Conservation (phyloP, 1,284 basidiomycete species). For the Cutaneotrichosporon cavernicola region DNA sequence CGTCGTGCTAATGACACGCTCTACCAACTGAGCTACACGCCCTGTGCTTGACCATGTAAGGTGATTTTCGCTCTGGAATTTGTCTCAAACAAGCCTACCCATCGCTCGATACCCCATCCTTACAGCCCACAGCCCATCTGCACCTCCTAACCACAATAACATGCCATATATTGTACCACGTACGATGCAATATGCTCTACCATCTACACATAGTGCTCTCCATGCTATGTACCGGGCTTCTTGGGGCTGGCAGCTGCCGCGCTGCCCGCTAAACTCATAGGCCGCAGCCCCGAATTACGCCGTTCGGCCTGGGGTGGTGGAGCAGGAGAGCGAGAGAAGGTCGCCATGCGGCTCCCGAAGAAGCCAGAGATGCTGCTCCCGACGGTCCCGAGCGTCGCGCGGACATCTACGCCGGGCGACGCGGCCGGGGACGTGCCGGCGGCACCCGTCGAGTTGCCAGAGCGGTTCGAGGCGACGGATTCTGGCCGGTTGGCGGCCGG, state of each 20-base stretch:
- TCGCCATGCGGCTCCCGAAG: conserved; percentile 11
- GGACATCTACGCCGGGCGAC: not conserved
- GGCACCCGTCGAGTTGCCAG: not conserved
- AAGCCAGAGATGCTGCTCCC: conserved; percentile 5
- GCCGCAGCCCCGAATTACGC: conserved; percentile 8
- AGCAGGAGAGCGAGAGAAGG: not conserved
- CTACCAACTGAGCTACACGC: conserved; percentile 3
- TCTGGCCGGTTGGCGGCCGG: not conserved
- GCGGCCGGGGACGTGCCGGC: not conserved
- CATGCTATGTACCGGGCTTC: not conserved
- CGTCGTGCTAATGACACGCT: conserved; percentile 2
- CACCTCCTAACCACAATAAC: not conserved
- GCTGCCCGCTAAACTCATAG: conserved; percentile 13
- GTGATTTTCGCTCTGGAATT: too few species aligned
- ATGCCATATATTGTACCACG: not conserved
- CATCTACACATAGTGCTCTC: not conserved
- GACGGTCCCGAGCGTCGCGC: conserved; percentile 2
- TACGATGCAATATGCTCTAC: not conserved
- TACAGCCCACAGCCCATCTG: too few species aligned
- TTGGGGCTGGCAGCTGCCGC: conserved; percentile 4
- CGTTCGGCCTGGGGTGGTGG: not conserved
- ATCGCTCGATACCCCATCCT: too few species aligned
- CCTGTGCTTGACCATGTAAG: not conserved
- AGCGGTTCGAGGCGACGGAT: not conserved
- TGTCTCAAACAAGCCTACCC: too few species aligned